Percentiles rank a stretch among this genome's conserved stretches.
Evolutionary conservation across 345 rosid genomes (phyloP).

Genomic region (Populus euphratica): DNA sequence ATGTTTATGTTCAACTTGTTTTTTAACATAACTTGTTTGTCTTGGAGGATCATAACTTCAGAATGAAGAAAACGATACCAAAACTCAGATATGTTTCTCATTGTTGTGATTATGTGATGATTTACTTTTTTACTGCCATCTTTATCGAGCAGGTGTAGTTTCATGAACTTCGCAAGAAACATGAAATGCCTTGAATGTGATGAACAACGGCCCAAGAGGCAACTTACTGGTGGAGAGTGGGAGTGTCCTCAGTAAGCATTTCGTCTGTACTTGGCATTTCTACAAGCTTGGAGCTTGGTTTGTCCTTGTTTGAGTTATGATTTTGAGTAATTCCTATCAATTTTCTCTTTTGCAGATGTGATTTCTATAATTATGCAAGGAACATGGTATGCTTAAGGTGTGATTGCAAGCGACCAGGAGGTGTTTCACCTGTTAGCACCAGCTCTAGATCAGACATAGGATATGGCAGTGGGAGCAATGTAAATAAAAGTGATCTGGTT

Average conservation of each 20-base stretch:
- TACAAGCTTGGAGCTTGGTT: neutral
- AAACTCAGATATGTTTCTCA: neutral
- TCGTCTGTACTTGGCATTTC: slow-evolving; percentile 6
- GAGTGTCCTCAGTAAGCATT: slow-evolving; percentile 93
- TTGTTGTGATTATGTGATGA: neutral
- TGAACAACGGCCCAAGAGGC: slow-evolving; percentile 79
- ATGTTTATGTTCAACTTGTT: neutral
- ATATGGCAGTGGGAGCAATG: slow-evolving; percentile 25
- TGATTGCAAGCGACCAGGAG: slow-evolving; percentile 77
- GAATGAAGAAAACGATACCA: neutral
- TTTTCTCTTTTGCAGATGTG: slow-evolving; percentile 55
- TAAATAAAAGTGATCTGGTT: slow-evolving; percentile 42
- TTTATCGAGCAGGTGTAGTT: slow-evolving; percentile 67
- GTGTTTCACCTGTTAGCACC: slow-evolving; percentile 24
- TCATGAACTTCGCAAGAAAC: slow-evolving; percentile 92
- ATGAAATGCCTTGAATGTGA: slow-evolving; percentile 82
- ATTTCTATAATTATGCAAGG: slow-evolving; percentile 71
- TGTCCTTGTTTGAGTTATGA: neutral
- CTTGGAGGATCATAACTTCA: neutral
- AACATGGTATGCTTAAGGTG: slow-evolving; percentile 87
- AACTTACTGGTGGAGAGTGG: slow-evolving; percentile 90
- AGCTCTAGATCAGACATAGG: slow-evolving; percentile 31
- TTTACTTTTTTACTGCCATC: slow-evolving; percentile 7
- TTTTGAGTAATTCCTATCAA: slow-evolving; percentile 16
- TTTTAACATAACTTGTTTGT: neutral